Percentiles rank a stretch among this genome's conserved stretches.
phyloP scores from a whole-genome alignment of 306 rosid genomes.

The Vicia sativa region DNA sequence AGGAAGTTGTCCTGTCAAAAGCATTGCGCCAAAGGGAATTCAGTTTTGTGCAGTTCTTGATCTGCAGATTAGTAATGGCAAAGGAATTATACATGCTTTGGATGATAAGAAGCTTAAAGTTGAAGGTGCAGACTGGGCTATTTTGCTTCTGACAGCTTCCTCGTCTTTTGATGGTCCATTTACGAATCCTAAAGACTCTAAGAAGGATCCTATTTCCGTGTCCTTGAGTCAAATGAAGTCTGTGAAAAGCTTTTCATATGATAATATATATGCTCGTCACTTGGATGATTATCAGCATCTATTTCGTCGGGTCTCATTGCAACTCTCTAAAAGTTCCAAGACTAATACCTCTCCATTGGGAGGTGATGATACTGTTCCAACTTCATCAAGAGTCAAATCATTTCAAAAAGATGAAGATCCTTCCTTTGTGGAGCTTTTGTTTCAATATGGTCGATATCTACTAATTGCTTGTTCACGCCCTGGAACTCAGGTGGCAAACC shows the following conservation, averaged over 20 bases:
- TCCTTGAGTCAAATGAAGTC: constrained; percentile 54
- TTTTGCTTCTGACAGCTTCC: constrained; percentile 71
- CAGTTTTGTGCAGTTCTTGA: constrained; percentile 82
- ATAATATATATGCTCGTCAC: constrained; percentile 69
- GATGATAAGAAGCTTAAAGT: constrained; percentile 68
- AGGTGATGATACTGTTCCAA: constrained; percentile 54
- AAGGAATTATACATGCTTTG: constrained; percentile 63
- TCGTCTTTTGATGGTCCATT: constrained; percentile 86
- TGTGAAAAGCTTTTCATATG: constrained; percentile 54
- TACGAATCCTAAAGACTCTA: constrained; percentile 70
- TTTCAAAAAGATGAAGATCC: constrained; percentile 90
- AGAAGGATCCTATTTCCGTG: constrained; percentile 76
- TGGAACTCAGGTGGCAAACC: constrained; percentile 83
- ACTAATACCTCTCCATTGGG: constrained; percentile 40
- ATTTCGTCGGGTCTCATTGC: constrained; percentile 85
- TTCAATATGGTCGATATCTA: constrained; percentile 91
- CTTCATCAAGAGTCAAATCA: constrained; percentile 82
- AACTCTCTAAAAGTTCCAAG: constrained; percentile 72
- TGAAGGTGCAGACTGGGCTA: constrained; percentile 79
- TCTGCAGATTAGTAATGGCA: constrained; percentile 66
- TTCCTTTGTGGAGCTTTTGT: constrained; percentile 83
- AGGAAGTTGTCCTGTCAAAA: constrained; percentile 74
- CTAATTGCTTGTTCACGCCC: constrained; percentile 86
- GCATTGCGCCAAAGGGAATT: constrained; percentile 66
- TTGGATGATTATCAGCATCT: constrained; percentile 81